Evolutionary conservation across 2,329 filamentous ascomycete genomes (phyloP).

Genomic region (Aspergillus fijiensis): DNA sequence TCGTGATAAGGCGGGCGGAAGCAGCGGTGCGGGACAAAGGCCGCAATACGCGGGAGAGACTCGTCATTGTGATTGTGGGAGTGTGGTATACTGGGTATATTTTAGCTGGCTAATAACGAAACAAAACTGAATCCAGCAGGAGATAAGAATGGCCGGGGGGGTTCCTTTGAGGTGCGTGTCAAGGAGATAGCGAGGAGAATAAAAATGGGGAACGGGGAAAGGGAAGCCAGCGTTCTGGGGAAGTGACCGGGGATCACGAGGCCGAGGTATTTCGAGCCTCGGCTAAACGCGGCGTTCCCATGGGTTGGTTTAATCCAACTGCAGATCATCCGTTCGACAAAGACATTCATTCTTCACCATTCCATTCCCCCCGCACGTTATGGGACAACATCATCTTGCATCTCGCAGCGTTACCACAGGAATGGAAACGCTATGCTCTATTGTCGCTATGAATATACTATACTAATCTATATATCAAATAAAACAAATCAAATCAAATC

Average conservation of each 20-base stretch:
- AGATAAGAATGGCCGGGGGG: background rate
- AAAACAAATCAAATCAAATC: too few species aligned
- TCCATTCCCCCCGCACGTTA: too few species aligned
- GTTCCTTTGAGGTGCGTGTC: background rate
- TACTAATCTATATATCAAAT: too few species aligned
- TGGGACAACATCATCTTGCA: too few species aligned
- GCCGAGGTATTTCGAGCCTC: background rate
- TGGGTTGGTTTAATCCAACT: background rate
- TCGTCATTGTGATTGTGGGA: constrained; percentile 44
- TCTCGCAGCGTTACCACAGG: too few species aligned
- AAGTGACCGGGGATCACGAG: constrained; percentile 44
- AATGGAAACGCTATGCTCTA: too few species aligned
- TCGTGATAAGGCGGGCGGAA: constrained; percentile 37
- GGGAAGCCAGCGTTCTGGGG: background rate
- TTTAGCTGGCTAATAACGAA: too few species aligned
- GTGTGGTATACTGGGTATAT: background rate
- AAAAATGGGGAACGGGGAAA: background rate
- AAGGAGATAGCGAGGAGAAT: background rate
- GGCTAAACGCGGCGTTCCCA: constrained; percentile 4
- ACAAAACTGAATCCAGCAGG: background rate
- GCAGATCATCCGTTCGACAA: constrained; percentile 5
- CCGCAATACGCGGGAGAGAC: constrained; percentile 48
- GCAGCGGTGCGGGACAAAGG: constrained; percentile 44
- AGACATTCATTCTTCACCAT: too few species aligned
- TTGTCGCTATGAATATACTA: too few species aligned